Conservation (phyloP, 495 filamentous ascomycete genomes). For the Penicillium paradoxum region DNA sequence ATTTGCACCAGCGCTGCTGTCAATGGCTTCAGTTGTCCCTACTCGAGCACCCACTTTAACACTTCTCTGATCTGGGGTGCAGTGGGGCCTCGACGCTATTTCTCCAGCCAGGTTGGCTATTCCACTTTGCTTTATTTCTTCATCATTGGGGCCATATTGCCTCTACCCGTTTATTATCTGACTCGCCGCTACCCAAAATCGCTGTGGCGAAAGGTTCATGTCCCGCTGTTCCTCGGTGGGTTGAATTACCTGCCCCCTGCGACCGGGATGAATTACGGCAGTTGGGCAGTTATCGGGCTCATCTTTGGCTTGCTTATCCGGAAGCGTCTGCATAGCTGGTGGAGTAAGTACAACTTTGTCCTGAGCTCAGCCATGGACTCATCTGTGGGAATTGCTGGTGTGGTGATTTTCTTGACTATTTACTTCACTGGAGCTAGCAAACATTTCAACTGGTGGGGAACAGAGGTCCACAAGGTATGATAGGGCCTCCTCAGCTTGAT, state of each 20-base stretch:
- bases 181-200: constrained; percentile 32
- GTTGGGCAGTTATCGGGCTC: constrained; percentile 77
- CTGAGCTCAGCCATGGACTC: constrained; percentile 75
- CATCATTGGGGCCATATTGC: constrained; percentile 63
- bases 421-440: constrained; percentile 61
- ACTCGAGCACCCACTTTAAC: constrained; percentile 80
- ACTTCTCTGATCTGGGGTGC: constrained; percentile 85
- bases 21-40: constrained; percentile 83
- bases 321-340: constrained; percentile 60
- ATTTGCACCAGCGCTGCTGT: constrained; percentile 70
- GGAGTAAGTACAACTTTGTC: constrained; percentile 85
- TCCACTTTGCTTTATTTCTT: constrained; percentile 66
- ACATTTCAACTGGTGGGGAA: constrained; percentile 68
- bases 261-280: constrained; percentile 77
- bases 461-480: constrained; percentile 56
- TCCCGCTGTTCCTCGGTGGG: constrained; percentile 28
- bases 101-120: constrained; percentile 39
- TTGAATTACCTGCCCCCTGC: constrained; percentile 30
- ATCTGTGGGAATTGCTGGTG: constrained; percentile 67
- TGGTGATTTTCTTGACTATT: constrained; percentile 77
- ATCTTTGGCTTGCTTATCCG: constrained; percentile 58
- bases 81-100: constrained; percentile 68
- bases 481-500: not conserved
- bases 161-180: constrained; percentile 60
- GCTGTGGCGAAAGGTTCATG: constrained; percentile 21